Evolutionary conservation across 1,139 yeast genomes (phyloP), one percentile per base, ranked within the genome.

Genomic region (Yamadazyma aaseri): DNA sequence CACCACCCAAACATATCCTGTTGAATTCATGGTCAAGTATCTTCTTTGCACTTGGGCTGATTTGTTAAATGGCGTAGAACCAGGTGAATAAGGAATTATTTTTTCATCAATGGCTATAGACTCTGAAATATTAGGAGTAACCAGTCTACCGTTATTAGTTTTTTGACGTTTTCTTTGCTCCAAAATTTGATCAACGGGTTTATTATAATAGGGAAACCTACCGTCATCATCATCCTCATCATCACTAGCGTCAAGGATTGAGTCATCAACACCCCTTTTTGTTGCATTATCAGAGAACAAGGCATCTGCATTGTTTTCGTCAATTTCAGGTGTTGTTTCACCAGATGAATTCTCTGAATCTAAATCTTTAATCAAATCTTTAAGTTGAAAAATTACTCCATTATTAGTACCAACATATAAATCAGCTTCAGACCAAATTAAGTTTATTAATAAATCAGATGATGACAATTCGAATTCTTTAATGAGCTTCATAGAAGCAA

Each of bases 1-100:
- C 13, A 86, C 95, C 0, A 86, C 70, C 81, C 96, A 86, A 0
- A 81, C 82, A 52, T 86, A 86, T 0, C 97, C 97, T 25, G 81
- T 63, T 6, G 84, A 69, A 49, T 86, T 87, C 74, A 92, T 85
- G 21, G 87, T 79, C 34, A 92, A 62, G 51, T 89, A 90, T 38
- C 96, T 70, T 56, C 95, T 76, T 38, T 60, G 63, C 2, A 62
- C 43, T 30, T 42, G 38, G 9, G 44, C 44, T 10, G 42, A 41
- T 28, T 42, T 46, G 24, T 61, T 65, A 80, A 94, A 92, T 0
- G 96, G 96, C 0, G 97, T 89, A 3, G 85, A 76, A 1, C 97
- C 97, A 1, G 89, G 86, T 5, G 81, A 81, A 46, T 76, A 76
- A 1, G 84, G 77, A 20, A 29, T 39, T 4, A 47, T 27, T 2